Percentiles rank a stretch among this genome's conserved stretches.
These are phyloP conservation scores for Nothopassalora personata DNA, from an alignment of 2,329 filamentous ascomycete species.

Conservation along the genomic window DNA sequence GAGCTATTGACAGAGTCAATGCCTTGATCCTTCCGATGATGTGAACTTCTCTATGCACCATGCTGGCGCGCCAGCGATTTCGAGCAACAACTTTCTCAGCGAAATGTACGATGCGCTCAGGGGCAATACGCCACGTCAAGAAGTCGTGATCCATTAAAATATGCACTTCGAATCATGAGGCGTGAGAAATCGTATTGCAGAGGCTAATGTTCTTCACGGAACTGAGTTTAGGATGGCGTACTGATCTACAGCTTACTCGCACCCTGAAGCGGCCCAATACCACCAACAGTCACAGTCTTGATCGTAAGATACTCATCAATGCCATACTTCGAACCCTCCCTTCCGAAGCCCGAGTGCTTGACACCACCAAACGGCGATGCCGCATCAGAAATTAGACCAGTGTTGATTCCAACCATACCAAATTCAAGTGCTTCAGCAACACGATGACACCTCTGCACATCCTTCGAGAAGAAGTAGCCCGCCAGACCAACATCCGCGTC, in stretches of 20 bases:
- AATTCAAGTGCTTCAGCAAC: conserved; percentile 67
- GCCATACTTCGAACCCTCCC: conserved; percentile 47
- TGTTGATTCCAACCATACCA: conserved; percentile 71
- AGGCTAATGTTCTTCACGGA: background rate
- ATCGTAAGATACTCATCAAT: conserved; percentile 46
- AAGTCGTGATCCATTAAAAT: no score
- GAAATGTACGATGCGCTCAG: no score
- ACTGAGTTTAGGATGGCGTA: background rate
- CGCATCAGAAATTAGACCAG: conserved; percentile 45
- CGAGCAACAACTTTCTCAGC: no score
- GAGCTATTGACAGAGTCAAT: no score
- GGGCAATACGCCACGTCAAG: no score
- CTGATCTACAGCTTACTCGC: conserved; percentile 5
- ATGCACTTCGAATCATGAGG: no score
- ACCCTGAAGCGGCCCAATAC: conserved; percentile 54
- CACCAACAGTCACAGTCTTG: conserved; percentile 52
- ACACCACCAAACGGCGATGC: conserved; percentile 44
- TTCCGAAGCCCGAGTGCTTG: conserved; percentile 48
- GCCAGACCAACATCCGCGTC: conserved; percentile 78
- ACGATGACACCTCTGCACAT: conserved; percentile 54
- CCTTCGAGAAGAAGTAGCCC: conserved; percentile 81
- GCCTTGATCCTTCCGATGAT: no score
- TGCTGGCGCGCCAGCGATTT: no score
- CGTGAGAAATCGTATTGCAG: background rate
- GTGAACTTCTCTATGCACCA: no score